Evolutionary conservation across 2,329 filamentous ascomycete genomes (phyloP).

Genomic region (Claviceps arundinis): DNA sequence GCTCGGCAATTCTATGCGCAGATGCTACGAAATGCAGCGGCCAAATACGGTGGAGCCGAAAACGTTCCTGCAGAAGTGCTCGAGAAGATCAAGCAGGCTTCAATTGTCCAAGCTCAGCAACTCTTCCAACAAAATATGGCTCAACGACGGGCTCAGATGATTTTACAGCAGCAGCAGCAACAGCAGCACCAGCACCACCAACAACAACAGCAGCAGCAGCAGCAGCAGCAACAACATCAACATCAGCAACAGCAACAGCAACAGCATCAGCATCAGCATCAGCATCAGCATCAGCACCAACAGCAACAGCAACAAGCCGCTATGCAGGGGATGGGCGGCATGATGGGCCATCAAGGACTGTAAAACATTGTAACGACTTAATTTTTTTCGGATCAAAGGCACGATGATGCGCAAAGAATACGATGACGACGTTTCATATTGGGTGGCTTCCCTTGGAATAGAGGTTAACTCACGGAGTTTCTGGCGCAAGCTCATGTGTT

Average conservation of each 20-base stretch:
- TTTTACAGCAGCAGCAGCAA: slow-evolving; percentile 25
- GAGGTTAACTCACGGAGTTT: slow-evolving; percentile 1
- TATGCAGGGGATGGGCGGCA: slow-evolving; percentile 40
- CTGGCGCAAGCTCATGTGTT: neutral
- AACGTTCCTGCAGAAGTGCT: slow-evolving; percentile 33
- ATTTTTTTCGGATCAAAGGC: neutral
- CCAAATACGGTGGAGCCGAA: slow-evolving; percentile 27
- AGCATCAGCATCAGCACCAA: slow-evolving; percentile 7
- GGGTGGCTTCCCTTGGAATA: neutral
- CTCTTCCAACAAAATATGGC: slow-evolving; percentile 19
- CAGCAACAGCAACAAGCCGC: slow-evolving; percentile 17
- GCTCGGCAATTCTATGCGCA: slow-evolving; percentile 26
- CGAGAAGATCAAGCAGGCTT: slow-evolving; percentile 31
- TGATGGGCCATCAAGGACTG: slow-evolving; percentile 40
- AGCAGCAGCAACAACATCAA: neutral
- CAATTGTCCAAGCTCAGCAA: slow-evolving; percentile 24
- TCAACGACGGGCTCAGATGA: slow-evolving; percentile 17
- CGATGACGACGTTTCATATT: neutral
- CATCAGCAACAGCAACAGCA: neutral
- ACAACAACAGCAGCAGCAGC: neutral
- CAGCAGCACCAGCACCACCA: slow-evolving; percentile 16
- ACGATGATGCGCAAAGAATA: neutral
- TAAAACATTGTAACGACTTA: slow-evolving; percentile 12
- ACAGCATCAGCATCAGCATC: no score
- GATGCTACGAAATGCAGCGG: slow-evolving; percentile 20